Evolutionary conservation across 768 basidiomycete genomes (phyloP).

Genomic region (Lactarius akahatsu): DNA sequence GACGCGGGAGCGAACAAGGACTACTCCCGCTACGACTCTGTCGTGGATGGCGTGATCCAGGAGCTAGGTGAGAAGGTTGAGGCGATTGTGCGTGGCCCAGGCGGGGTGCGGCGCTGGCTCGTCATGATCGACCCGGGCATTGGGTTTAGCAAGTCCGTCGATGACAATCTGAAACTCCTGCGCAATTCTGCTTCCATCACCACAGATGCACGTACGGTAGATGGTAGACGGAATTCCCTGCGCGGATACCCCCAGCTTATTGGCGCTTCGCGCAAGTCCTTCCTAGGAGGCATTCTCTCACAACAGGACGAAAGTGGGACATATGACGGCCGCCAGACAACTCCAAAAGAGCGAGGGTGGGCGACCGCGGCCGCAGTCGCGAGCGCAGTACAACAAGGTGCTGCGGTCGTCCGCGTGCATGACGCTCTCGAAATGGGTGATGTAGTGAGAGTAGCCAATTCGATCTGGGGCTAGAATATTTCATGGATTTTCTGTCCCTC

Average conservation of each 20-base stretch:
- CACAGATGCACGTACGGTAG: slow-evolving; percentile 36
- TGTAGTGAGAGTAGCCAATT: slow-evolving; percentile 63
- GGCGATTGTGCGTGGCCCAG: slow-evolving; percentile 58
- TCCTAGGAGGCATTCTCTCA: slow-evolving; percentile 67
- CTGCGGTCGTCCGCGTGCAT: slow-evolving; percentile 77
- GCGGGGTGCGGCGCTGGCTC: slow-evolving; percentile 83
- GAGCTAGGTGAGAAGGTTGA: slow-evolving; percentile 75
- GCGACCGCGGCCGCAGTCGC: slow-evolving; percentile 79
- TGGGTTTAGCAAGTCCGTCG: slow-evolving; percentile 87
- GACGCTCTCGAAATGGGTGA: slow-evolving; percentile 74
- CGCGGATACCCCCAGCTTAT: slow-evolving; percentile 66
- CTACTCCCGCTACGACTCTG: slow-evolving; percentile 46
- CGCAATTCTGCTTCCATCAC: slow-evolving; percentile 50
- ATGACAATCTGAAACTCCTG: slow-evolving; percentile 71
- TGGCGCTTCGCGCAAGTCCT: slow-evolving; percentile 82
- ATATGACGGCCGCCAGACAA: slow-evolving; percentile 51
- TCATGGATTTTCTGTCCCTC: background rate
- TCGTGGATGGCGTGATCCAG: slow-evolving; percentile 62
- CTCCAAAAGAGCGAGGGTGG: slow-evolving; percentile 65
- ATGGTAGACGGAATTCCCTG: slow-evolving; percentile 46
- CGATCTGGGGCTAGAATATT: slow-evolving; percentile 29
- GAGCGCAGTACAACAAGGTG: slow-evolving; percentile 72
- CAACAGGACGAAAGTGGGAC: slow-evolving; percentile 41
- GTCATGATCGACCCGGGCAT: slow-evolving; percentile 90
- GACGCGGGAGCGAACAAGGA: slow-evolving; percentile 76